Base-by-base conservation (phyloP, 805 yeast genomes). In the Ogataea nitratoaversa region DNA sequence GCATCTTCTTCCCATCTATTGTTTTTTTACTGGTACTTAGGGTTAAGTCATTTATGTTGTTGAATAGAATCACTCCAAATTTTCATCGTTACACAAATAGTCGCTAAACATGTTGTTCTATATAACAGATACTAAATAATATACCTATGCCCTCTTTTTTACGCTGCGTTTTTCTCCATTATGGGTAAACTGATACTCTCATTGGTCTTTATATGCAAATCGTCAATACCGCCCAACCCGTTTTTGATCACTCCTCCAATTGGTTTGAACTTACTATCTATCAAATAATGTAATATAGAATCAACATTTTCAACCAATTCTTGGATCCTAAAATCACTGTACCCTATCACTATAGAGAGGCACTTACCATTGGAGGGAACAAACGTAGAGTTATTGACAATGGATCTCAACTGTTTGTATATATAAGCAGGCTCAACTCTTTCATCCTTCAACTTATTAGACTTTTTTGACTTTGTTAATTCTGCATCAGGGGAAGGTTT, bases 111-210 rank as follows among this genome's bases (percentile, higher is more conserved):
- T n/a, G n/a, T n/a, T n/a, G n/a, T n/a, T n/a, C n/a, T n/a, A n/a
- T n/a, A n/a, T n/a, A n/a, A n/a, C n/a, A n/a, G n/a, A n/a, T n/a
- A n/a, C n/a, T n/a, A n/a, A n/a, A n/a, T n/a, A n/a, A n/a, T n/a
- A n/a, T n/a, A n/a, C n/a, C n/a, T n/a, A n/a, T n/a, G n/a, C 11
- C 7, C 11, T 20, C 1, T 28, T 17, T 12, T 18, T 24, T 20
- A 29, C 2, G 17, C 13, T 9, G 17, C 19, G 3, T 27, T 19
- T 30, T 41, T 46, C 8, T 35, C 41, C 11, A 52, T 13, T 4
- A 82, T 63, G 2, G 90, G 91, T 49, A 84, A 63, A 57, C 85
- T 76, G 14, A 72, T 68, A 60, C 90, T 82, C 30, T 78, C 82
- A 34, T 76, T 69, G 0, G 88, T 79, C 59, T 83, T 84, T 30